Conservation (phyloP, 176 grass and related monocot species). For the Raddia distichophylla region DNA sequence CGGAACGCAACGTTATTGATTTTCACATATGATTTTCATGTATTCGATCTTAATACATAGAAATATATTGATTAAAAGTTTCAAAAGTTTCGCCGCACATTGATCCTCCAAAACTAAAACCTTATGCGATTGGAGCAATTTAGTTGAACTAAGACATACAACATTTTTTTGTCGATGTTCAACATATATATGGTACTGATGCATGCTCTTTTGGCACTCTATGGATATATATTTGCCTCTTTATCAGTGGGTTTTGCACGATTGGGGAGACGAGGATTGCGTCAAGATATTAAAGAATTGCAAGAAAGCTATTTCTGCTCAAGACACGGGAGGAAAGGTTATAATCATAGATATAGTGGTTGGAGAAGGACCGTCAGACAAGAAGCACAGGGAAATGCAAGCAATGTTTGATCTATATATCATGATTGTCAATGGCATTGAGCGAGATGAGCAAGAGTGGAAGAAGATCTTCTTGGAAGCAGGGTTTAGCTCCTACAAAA, state of each 20-base stretch:
- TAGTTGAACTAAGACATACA: too few species aligned
- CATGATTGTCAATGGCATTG: constrained; percentile 34
- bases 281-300: constrained; percentile 52
- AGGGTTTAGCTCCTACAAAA: constrained; percentile 52
- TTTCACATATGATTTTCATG: too few species aligned
- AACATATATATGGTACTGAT: neutral
- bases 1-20: too few species aligned
- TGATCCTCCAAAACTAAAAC: too few species aligned
- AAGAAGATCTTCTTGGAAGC: constrained; percentile 38
- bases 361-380: neutral
- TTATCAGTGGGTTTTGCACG: constrained; percentile 58
- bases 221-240: neutral
- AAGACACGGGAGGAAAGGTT: constrained; percentile 45
- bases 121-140: too few species aligned
- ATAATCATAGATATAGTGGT: constrained; percentile 55
- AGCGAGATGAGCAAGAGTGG: constrained; percentile 57
- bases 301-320: constrained; percentile 43
- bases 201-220: neutral
- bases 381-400: constrained; percentile 24
- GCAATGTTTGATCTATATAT: constrained; percentile 37
- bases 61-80: too few species aligned
- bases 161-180: neutral
- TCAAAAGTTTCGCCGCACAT: too few species aligned
- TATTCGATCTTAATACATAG: too few species aligned
- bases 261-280: constrained; percentile 51